phyloP scores from a whole-genome alignment of 352 stramenopile species.

The Pythium vanterpoolii region DNA sequence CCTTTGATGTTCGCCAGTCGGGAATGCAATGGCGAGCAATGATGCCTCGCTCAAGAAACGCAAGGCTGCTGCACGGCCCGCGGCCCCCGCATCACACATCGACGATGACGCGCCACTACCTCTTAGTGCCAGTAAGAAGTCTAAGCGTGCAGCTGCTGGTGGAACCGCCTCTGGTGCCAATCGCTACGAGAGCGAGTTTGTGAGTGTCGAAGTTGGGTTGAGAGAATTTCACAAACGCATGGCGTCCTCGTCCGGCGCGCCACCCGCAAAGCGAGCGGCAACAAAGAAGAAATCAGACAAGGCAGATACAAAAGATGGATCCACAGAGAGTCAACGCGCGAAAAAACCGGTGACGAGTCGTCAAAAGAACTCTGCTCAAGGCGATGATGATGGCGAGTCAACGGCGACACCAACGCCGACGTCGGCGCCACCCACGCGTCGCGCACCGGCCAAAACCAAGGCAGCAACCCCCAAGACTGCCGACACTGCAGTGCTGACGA shows the following conservation, averaged over 20 bases:
- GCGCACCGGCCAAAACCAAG: neutral
- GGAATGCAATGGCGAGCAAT: conserved; percentile 23
- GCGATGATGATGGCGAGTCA: neutral
- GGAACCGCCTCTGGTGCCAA: neutral
- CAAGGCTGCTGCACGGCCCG: conserved; percentile 3
- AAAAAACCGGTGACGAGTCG: conserved; percentile 5
- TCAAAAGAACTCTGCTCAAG: neutral
- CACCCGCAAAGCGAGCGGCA: conserved; percentile 9
- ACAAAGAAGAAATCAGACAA: neutral
- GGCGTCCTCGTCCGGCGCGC: conserved; percentile 18
- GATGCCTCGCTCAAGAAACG: conserved; percentile 19
- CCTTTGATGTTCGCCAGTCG: neutral
- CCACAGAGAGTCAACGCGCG: neutral
- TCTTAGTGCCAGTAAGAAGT: conserved; percentile 13
- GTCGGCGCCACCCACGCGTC: conserved; percentile 9
- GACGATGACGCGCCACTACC: conserved; percentile 1
- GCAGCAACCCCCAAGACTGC: neutral
- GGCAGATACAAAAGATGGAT: neutral
- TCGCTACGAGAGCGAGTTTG: conserved; percentile 54
- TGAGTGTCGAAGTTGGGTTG: conserved; percentile 70
- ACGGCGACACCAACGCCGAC: conserved; percentile 5
- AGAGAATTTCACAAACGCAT: conserved; percentile 64
- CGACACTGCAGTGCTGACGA: neutral
- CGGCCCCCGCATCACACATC: neutral
- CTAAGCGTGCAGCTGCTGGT: conserved; percentile 8